A percentile compares a stretch with the other conserved stretches of the same genome.
Evolutionary conservation across 2,329 filamentous ascomycete species (phyloP).

Genomic region (Neonectria sp.): DNA sequence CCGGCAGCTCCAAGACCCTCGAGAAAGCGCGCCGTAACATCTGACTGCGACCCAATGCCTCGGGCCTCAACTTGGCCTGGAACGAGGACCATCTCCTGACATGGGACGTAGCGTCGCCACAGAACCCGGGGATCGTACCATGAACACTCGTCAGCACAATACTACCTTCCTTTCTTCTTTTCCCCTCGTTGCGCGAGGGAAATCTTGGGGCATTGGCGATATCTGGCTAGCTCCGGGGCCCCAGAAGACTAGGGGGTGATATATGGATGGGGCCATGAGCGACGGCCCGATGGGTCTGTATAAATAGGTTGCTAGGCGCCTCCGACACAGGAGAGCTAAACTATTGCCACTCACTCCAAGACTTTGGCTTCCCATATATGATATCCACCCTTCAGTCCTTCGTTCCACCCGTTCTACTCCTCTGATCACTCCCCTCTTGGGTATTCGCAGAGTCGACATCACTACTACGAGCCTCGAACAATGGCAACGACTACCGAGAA

Average conservation of each 20-base stretch:
- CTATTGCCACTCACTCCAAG: constrained; percentile 7
- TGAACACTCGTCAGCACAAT: not conserved
- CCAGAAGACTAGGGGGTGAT: constrained; percentile 16
- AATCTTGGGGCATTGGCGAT: constrained; percentile 16
- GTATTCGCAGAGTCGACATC: not conserved
- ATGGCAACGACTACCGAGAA: constrained; percentile 21
- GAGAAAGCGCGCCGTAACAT: not conserved
- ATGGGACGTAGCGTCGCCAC: not conserved
- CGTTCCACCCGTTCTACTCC: not conserved
- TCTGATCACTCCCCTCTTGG: not conserved
- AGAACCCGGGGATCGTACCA: constrained; percentile 7
- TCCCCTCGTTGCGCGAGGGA: not conserved
- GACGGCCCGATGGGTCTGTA: constrained; percentile 11
- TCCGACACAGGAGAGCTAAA: constrained; percentile 22
- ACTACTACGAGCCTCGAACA: not conserved
- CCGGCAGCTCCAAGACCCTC: constrained; percentile 17
- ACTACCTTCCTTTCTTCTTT: not conserved
- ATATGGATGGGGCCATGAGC: constrained; percentile 7
- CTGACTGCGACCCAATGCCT: constrained; percentile 2
- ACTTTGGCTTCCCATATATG: constrained; percentile 3
- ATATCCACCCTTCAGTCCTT: constrained; percentile 7
- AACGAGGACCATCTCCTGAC: constrained; percentile 3
- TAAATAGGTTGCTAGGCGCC: constrained; percentile 20
- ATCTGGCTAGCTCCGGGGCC: constrained; percentile 27
- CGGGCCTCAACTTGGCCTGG: not conserved